These are phyloP conservation scores for Candida dubliniensis DNA, from an alignment of 1,139 yeast genomes.

Conservation along the genomic window DNA sequence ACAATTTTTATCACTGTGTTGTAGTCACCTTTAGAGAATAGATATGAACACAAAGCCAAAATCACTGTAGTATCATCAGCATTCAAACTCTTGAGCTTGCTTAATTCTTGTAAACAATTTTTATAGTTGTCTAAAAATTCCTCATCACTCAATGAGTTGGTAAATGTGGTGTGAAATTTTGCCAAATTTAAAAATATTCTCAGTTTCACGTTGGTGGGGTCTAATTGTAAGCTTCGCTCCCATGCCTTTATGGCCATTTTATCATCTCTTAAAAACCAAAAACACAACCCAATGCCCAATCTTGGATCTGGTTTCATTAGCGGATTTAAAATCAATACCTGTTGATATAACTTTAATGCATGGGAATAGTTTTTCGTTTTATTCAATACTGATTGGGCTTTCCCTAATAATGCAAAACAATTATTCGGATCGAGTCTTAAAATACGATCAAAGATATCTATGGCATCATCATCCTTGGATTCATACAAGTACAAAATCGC, in stretches of 20 bases:
- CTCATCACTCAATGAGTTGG: slow-evolving; percentile 57
- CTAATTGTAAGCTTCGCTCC: slow-evolving; percentile 73
- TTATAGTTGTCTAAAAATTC: slow-evolving; percentile 54
- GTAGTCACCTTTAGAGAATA: slow-evolving; percentile 60
- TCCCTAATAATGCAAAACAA: slow-evolving; percentile 77
- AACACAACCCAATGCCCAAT: slow-evolving; percentile 92
- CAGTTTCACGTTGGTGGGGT: slow-evolving; percentile 62
- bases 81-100: slow-evolving; percentile 27
- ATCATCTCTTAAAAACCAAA: slow-evolving; percentile 82
- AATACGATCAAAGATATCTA: slow-evolving; percentile 59
- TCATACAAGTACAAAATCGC: slow-evolving; percentile 51
- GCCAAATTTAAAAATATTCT: slow-evolving; percentile 66
- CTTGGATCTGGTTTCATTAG: slow-evolving; percentile 86
- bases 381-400: slow-evolving; percentile 76
- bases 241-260: slow-evolving; percentile 78
- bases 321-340: slow-evolving; percentile 75
- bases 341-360: slow-evolving; percentile 83
- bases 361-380: slow-evolving; percentile 66
- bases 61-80: slow-evolving; percentile 40
- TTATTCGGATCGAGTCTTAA: slow-evolving; percentile 54
- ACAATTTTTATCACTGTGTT: slow-evolving; percentile 59
- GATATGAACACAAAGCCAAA: slow-evolving; percentile 51
- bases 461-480: slow-evolving; percentile 62
- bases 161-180: slow-evolving; percentile 65
- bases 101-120: slow-evolving; percentile 39